phyloP scores from a whole-genome alignment of 1,284 basidiomycete genomes.

The Calocybe gambosa region DNA sequence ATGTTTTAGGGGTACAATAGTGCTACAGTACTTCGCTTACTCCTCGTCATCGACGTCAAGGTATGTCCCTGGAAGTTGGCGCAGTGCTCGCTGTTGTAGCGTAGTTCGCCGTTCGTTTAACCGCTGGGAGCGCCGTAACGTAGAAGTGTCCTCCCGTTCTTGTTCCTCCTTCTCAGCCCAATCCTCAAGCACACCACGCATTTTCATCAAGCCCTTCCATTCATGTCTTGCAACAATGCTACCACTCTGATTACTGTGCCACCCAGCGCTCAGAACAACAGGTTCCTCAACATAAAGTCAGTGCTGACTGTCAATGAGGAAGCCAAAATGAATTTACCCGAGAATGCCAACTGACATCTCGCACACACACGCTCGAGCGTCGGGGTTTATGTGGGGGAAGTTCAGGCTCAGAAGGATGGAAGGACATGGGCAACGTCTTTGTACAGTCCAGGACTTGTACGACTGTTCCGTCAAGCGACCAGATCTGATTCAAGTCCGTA shows the following conservation, averaged over 20 bases:
- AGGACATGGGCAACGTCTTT: constrained; percentile 65
- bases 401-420: constrained; percentile 60
- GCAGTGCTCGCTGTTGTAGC: constrained; percentile 12
- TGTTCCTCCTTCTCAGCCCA: constrained; percentile 52
- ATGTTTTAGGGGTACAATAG: background rate
- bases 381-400: constrained; percentile 19
- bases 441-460: constrained; percentile 83
- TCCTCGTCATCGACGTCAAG: constrained; percentile 21
- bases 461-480: constrained; percentile 86
- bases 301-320: background rate
- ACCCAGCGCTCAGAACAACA: constrained; percentile 85
- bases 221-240: constrained; percentile 86
- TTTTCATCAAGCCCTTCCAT: constrained; percentile 87
- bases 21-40: constrained; percentile 15
- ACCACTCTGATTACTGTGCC: constrained; percentile 61
- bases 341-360: constrained; percentile 92
- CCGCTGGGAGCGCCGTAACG: constrained; percentile 20
- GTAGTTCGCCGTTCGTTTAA: constrained; percentile 13
- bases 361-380: constrained; percentile 54
- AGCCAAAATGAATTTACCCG: constrained; percentile 32
- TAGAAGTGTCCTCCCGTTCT: constrained; percentile 26
- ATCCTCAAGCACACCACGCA: constrained; percentile 64
- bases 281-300: constrained; percentile 55
- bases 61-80: constrained; percentile 24
- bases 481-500: constrained; percentile 55